Percentiles rank a stretch among this genome's conserved stretches.
phyloP scores from a whole-genome alignment of 2,329 filamentous ascomycete genomes.

The Zarea fungicola region DNA sequence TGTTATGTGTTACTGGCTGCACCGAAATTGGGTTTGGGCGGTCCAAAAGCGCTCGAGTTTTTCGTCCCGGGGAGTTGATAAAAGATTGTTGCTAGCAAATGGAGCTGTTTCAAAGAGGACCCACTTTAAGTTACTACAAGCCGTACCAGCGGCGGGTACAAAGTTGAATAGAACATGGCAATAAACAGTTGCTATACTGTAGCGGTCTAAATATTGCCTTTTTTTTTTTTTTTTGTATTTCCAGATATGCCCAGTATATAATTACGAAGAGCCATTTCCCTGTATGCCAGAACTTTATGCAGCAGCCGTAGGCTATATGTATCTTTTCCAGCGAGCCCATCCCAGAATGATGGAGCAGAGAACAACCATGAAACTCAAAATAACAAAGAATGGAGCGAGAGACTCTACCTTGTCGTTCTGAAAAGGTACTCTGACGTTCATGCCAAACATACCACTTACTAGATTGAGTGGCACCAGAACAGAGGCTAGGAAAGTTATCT shows the following conservation, averaged over 20 bases:
- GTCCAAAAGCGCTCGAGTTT: background rate
- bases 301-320: constrained; percentile 34
- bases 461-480: constrained; percentile 95
- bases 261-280: too few species aligned
- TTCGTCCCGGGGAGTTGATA: background rate
- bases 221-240: too few species aligned
- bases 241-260: background rate
- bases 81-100: constrained; percentile 3
- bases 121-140: too few species aligned
- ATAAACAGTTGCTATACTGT: too few species aligned
- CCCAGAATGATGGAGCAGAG: constrained; percentile 44
- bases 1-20: background rate
- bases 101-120: background rate
- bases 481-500: constrained; percentile 90
- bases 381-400: constrained; percentile 51
- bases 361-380: constrained; percentile 46
- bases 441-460: constrained; percentile 80
- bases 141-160: too few species aligned
- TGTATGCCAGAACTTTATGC: background rate
- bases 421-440: constrained; percentile 78
- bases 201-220: too few species aligned
- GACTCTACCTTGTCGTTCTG: constrained; percentile 38
- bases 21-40: background rate
- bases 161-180: too few species aligned
- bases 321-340: constrained; percentile 41